Evolutionary conservation across 225 moss, liverwort and hornwort species (phyloP).

Genomic region (Polytrichum formosum): DNA sequence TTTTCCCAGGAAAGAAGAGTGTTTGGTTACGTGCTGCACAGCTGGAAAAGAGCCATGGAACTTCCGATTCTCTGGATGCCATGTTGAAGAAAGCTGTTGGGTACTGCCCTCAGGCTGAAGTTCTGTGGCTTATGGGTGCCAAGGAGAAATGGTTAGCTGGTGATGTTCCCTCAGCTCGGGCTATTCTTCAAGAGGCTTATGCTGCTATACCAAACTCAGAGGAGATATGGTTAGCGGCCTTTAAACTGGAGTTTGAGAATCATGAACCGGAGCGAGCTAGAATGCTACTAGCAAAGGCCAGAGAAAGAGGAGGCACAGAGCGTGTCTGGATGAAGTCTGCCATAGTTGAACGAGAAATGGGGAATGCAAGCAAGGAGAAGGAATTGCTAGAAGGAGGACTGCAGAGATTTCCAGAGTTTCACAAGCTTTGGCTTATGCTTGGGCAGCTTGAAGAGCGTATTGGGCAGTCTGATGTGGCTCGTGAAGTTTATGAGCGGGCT

Average conservation of each 20-base stretch:
- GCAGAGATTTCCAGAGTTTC: constrained; percentile 70
- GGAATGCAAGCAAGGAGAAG: constrained; percentile 69
- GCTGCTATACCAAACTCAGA: constrained; percentile 88
- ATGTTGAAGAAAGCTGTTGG: constrained; percentile 88
- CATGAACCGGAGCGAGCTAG: constrained; percentile 92
- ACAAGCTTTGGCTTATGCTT: constrained; percentile 98
- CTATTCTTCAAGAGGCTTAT: constrained; percentile 82
- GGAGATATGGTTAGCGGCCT: constrained; percentile 95
- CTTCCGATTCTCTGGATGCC: constrained; percentile 67
- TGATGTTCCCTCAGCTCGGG: constrained; percentile 85
- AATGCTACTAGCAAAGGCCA: constrained; percentile 89
- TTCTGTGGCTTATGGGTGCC: constrained; percentile 94
- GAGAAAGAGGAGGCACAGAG: constrained; percentile 94
- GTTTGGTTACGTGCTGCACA: constrained; percentile 89
- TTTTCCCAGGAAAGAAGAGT: constrained; percentile 87
- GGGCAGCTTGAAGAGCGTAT: constrained; percentile 87
- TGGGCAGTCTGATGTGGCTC: constrained; percentile 60
- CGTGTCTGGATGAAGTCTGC: constrained; percentile 99
- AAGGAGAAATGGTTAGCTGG: constrained; percentile 98
- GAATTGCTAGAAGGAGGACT: constrained; percentile 70
- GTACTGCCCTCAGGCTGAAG: constrained; percentile 90
- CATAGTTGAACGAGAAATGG: constrained; percentile 93
- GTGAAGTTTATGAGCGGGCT: constrained; percentile 71
- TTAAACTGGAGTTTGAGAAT: constrained; percentile 96
- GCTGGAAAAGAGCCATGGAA: constrained; percentile 87